A percentile compares a stretch with the other conserved stretches of the same genome.
Evolutionary conservation across 208 protist species (phyloP).

Genomic region (Acanthamoeba castellanii): DNA sequence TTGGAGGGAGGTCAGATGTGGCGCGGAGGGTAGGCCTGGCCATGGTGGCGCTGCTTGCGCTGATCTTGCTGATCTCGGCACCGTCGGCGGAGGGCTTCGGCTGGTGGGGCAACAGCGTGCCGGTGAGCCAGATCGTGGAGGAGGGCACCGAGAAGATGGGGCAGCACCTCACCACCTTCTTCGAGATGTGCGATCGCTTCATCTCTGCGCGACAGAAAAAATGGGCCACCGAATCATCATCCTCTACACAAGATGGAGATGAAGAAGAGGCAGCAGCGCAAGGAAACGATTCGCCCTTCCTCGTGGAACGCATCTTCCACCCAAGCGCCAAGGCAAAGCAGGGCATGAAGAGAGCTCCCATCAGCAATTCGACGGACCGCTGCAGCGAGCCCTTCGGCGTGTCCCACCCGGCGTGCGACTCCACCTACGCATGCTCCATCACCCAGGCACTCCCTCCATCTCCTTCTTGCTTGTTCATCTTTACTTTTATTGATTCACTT

Average conservation of each 20-base stretch:
- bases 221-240: too few relatives aligned
- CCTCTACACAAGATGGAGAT: background rate
- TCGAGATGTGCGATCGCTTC: background rate
- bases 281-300: background rate
- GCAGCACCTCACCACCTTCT: background rate
- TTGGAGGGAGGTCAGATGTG: background rate
- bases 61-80: background rate
- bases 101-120: background rate
- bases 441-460: background rate
- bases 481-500: background rate
- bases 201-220: background rate
- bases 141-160: background rate
- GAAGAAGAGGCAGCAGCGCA: background rate
- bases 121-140: background rate
- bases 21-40: background rate
- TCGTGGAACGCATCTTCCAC: constrained; percentile 9
- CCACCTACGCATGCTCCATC: constrained; percentile 10
- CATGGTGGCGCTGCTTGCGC: background rate
- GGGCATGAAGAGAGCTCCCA: background rate
- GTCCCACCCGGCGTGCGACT: background rate
- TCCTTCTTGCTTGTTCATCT: background rate
- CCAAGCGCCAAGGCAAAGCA: background rate
- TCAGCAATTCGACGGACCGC: background rate
- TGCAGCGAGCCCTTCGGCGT: constrained; percentile 5
- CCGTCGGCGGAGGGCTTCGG: background rate